phyloP scores from a whole-genome alignment of 345 rosid species.

The Euphorbia pulcherrima region DNA sequence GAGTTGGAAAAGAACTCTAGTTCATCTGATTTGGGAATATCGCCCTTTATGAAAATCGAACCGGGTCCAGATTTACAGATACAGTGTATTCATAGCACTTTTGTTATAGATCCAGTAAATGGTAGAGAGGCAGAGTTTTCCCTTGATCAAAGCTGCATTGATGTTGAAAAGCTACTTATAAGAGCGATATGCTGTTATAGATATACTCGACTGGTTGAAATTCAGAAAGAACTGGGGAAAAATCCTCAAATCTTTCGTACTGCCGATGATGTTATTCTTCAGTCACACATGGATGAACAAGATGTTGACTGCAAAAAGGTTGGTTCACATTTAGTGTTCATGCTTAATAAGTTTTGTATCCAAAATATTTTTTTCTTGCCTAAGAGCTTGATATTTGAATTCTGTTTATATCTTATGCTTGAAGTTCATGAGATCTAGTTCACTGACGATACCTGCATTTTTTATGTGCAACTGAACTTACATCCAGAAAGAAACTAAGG shows the following conservation, averaged over 20 bases:
- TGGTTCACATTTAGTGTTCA: slow-evolving; percentile 12
- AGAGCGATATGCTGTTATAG: slow-evolving; percentile 86
- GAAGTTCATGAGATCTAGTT: slow-evolving; percentile 13
- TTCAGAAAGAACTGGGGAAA: slow-evolving; percentile 79
- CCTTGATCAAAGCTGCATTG: slow-evolving; percentile 80
- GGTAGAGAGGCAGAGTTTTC: slow-evolving; percentile 78
- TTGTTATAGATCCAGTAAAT: slow-evolving; percentile 75
- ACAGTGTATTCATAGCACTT: slow-evolving; percentile 69
- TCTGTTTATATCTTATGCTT: background rate
- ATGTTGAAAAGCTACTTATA: slow-evolving; percentile 80
- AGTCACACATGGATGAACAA: slow-evolving; percentile 48
- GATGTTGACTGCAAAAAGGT: slow-evolving; percentile 50
- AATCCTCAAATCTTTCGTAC: slow-evolving; percentile 60
- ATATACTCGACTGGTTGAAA: slow-evolving; percentile 88
- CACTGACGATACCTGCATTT: background rate
- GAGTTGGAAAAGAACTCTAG: slow-evolving; percentile 62
- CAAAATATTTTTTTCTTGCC: no score
- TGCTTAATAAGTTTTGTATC: no score
- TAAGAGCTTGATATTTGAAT: background rate
- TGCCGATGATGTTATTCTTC: slow-evolving; percentile 65
- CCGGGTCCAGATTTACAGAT: slow-evolving; percentile 82
- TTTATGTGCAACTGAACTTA: slow-evolving; percentile 16
- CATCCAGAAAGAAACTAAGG: slow-evolving; percentile 48
- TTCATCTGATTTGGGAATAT: slow-evolving; percentile 43
- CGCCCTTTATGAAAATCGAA: slow-evolving; percentile 80